A percentile compares a stretch with the other conserved stretches of the same genome.
Evolutionary conservation across 164 flowering plant genomes (phyloP).

Genomic region (Kingdonia uniflora): DNA sequence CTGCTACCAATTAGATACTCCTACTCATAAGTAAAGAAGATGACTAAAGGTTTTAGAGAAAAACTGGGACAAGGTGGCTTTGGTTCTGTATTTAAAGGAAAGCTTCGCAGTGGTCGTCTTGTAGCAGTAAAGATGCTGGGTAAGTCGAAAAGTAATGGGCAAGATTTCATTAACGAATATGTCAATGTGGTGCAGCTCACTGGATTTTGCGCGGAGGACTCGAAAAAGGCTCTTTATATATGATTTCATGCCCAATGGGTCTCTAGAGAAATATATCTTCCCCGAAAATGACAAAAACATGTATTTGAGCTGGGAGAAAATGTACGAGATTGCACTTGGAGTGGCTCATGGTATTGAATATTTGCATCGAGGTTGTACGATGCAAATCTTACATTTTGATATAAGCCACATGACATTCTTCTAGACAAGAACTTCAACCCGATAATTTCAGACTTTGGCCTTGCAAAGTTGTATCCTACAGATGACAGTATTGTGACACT

Average conservation of each 20-base stretch:
- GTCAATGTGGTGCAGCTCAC: slow-evolving; percentile 6
- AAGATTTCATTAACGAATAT: slow-evolving; percentile 11
- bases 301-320: slow-evolving; percentile 2
- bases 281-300: not conserved
- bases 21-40: slow-evolving; percentile 3
- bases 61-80: slow-evolving; percentile 10
- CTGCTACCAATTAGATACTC: slow-evolving; percentile 6
- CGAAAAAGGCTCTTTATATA: slow-evolving; percentile 3
- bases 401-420: slow-evolving; percentile 8
- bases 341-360: slow-evolving; percentile 6
- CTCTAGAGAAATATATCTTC: slow-evolving; percentile 6
- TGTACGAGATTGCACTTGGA: slow-evolving; percentile 1
- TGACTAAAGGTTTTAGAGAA: slow-evolving; percentile 5
- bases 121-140: slow-evolving; percentile 5
- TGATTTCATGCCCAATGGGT: slow-evolving; percentile 9
- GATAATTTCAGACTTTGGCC: slow-evolving; percentile 11
- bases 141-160: slow-evolving; percentile 5
- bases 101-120: not conserved
- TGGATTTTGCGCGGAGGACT: slow-evolving; percentile 4
- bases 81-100: slow-evolving; percentile 2
- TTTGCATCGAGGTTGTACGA: slow-evolving; percentile 4
- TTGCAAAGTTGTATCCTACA: slow-evolving; percentile 3
- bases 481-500: slow-evolving; percentile 4
- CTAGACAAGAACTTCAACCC: slow-evolving; percentile 8
- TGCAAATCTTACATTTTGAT: slow-evolving; percentile 6